Evolutionary conservation across 2,329 filamentous ascomycete genomes (phyloP), one percentile per base, ranked within the genome.

Genomic region (Tetracladium maxilliforme): DNA sequence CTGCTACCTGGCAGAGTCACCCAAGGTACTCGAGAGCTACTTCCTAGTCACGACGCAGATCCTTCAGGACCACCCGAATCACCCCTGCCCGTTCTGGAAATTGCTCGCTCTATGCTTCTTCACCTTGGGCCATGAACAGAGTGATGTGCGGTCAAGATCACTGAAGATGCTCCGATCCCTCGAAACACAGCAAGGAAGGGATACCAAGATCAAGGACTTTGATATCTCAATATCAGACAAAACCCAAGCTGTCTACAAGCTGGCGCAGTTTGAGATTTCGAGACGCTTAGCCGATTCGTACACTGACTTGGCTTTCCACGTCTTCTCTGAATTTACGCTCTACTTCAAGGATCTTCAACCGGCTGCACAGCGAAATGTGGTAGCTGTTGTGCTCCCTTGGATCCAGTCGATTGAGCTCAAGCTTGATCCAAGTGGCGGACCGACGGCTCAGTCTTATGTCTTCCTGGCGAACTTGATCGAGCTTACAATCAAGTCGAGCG

Each of bases 211-310:
- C 6, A 83, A 93, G 44, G 90, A 98, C 46, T 92, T 94, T 30
- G 90, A 98, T 42, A 95, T 98, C 40, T 94, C 86, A 46, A 90
- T 98, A 30, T 92, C 87, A 1, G 92, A 98, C 52, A 95, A 94
- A 52, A 98, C 92, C 0, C 92, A 92, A 36, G 86, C 87, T 1
- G 87, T 98, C 4, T 98, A 95, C 53, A 98, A 98, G 52, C 62
- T 92, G 22, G 90, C 92, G 0, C 90, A 98, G 44, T 95, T 94
- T 36, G 87, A 95, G 44, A 92, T 92, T 13, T 95, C 90, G 0
- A 84, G 87, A 41, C 68, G 86, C 12, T 64, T 98, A 19, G 80
- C 86, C 2, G 82, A 81, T 41, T 81, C 92, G 35, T 82, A 98
- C 45, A 70, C 80, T 1, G 84, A 93, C 36, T 55, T 93, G 20